Conservation (phyloP, 2,329 filamentous ascomycete genomes). For the Cadophora malorum region DNA sequence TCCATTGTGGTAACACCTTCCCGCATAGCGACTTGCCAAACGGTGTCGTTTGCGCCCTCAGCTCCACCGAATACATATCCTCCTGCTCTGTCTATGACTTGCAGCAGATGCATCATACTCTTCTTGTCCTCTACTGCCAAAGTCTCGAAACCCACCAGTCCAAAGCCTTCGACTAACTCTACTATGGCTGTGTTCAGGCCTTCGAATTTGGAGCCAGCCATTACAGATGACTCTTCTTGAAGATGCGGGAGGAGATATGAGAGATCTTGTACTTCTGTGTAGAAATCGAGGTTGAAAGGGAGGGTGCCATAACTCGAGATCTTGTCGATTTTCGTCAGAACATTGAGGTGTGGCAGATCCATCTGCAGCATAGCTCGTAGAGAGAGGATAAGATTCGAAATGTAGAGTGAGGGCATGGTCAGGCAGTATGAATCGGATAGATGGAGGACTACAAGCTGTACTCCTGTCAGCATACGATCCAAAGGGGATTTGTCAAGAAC, state of each 20-base stretch:
- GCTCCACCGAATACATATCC: constrained; percentile 92
- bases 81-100: constrained; percentile 87
- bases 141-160: constrained; percentile 89
- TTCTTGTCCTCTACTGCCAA: constrained; percentile 95
- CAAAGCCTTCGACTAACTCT: constrained; percentile 86
- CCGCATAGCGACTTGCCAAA: constrained; percentile 97
- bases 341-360: constrained; percentile 94
- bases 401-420: constrained; percentile 91
- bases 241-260: constrained; percentile 82
- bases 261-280: constrained; percentile 96
- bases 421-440: constrained; percentile 94
- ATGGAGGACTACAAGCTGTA: constrained; percentile 88
- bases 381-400: constrained; percentile 91
- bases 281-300: constrained; percentile 95
- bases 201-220: constrained; percentile 77
- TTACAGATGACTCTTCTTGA: constrained; percentile 75
- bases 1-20: constrained; percentile 77
- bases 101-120: constrained; percentile 91
- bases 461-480: constrained; percentile 38
- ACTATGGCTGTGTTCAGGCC: constrained; percentile 87
- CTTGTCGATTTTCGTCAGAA: constrained; percentile 98
- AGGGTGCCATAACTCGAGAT: constrained; percentile 82
- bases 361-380: constrained; percentile 98
- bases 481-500: constrained; percentile 46
- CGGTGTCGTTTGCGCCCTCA: constrained; percentile 90